Evolutionary conservation across 140 eudicot species (phyloP).

Genomic region (Oenanthe javanica): DNA sequence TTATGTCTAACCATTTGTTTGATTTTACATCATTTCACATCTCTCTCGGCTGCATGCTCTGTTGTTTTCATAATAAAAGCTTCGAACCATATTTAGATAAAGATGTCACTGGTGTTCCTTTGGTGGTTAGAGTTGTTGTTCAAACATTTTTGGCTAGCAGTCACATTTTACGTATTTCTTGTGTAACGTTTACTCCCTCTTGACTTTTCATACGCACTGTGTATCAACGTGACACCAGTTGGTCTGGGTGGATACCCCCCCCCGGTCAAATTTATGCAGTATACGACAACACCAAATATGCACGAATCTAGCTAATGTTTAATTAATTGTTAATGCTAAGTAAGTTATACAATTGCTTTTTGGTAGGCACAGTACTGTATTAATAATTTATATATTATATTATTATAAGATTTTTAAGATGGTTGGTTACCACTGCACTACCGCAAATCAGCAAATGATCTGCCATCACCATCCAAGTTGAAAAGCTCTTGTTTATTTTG

Average conservation of each 20-base stretch:
- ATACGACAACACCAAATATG: not conserved
- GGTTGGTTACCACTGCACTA: not conserved
- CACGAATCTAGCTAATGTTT: not conserved
- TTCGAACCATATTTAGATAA: constrained; percentile 5
- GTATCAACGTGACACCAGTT: not conserved
- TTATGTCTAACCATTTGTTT: not conserved
- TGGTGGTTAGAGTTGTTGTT: constrained; percentile 42
- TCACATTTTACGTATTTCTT: not conserved
- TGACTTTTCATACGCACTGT: not conserved
- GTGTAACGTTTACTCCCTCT: not conserved
- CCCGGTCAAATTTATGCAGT: no score
- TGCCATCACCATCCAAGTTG: not conserved
- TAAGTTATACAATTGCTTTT: not conserved
- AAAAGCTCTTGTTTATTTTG: not conserved
- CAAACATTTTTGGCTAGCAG: constrained; percentile 16
- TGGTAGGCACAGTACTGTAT: not conserved
- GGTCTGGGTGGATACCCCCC: no score
- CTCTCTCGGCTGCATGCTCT: constrained; percentile 4
- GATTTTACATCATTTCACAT: not conserved
- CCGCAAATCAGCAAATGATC: not conserved
- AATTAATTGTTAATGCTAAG: not conserved
- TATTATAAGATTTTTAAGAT: not conserved
- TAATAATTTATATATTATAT: no score
- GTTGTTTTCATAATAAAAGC: constrained; percentile 12
- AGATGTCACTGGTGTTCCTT: constrained; percentile 27